These are phyloP conservation scores for Cladophialophora carrionii DNA, from an alignment of 2,329 filamentous ascomycete species.

Conservation along the genomic window DNA sequence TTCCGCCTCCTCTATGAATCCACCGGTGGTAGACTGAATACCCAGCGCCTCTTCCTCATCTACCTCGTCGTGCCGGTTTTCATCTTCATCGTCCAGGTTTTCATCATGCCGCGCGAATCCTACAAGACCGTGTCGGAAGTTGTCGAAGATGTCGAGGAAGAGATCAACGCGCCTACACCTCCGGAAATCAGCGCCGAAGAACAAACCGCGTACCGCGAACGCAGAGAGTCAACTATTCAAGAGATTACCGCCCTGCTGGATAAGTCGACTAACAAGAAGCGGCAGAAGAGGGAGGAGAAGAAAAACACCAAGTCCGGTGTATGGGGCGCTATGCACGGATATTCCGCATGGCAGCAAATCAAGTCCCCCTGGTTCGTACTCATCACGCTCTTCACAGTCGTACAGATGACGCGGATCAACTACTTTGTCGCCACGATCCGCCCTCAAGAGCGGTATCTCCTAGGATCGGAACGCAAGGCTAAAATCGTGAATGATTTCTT, in stretches of 20 bases:
- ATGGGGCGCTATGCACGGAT: constrained; percentile 82
- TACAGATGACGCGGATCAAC: constrained; percentile 82
- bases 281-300: constrained; percentile 62
- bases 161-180: constrained; percentile 44
- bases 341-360: constrained; percentile 72
- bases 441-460: constrained; percentile 76
- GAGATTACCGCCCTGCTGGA: constrained; percentile 77
- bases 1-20: constrained; percentile 72
- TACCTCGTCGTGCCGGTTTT: constrained; percentile 72
- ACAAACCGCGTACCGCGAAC: constrained; percentile 52
- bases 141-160: constrained; percentile 68
- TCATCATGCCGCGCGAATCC: constrained; percentile 72
- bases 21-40: constrained; percentile 61
- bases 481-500: constrained; percentile 79
- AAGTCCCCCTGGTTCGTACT: constrained; percentile 80
- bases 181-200: constrained; percentile 62
- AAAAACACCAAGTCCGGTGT: constrained; percentile 73
- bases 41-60: constrained; percentile 69
- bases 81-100: constrained; percentile 68
- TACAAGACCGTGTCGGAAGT: constrained; percentile 88
- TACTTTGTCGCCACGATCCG: constrained; percentile 89
- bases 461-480: constrained; percentile 64
- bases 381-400: constrained; percentile 77
- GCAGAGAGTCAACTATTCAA: constrained; percentile 64
- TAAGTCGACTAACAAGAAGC: constrained; percentile 63